Base-by-base conservation (phyloP, 768 basidiomycete species). In the Mrakia frigida region DNA sequence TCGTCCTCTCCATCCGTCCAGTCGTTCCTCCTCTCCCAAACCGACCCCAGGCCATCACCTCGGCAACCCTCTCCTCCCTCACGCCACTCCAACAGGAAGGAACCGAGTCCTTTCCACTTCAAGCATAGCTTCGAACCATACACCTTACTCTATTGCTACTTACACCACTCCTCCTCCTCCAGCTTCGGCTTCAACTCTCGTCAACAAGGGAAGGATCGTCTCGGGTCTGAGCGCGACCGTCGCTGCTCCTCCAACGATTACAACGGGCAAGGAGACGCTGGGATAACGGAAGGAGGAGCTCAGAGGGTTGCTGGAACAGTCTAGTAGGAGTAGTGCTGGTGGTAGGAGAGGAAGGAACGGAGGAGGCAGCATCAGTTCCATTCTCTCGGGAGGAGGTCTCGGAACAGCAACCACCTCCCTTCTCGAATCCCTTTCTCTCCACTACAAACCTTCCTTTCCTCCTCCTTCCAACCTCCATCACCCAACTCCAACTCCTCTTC, bases 271-370 rank as follows among this genome's bases (percentile, higher is more conserved):
- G 33, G 74, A 75, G 59, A 60, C 68, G 0, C 50, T 75, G 25
- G 56, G 46, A 6, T 69, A 75, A 56, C 68, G 74, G 21, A 70
- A 70, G 56, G 74, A 70, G 2, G 74, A 75, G 33, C 67, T 75
- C 10, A 46, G 74, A 16, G 74, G 70, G 35, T 39, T 75, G 0
- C 69, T 75, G 1, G 68, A 60, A 13, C 28, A 35, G 14, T 68
- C 33, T 14, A 61, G 21, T 10, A 33, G n/a, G 4, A 33, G n/a
- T 11, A 9, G 60, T 16, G 10, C 25, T 10, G 33, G 39, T 18
- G n/a, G 59, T 2, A 16, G 50, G 16, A 37, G 60, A 68, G 61
- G 70, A 41, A 31, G 70, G 13, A 52, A 23, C 13, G 28, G 69
- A 50, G 43, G 43, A 9, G n/a, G n/a, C n/a, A 53, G 35, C 39